These are phyloP conservation scores for thale cress (Arabidopsis thaliana) DNA, from an alignment of 345 rosid genomes.

Conservation along the genomic window TAIR10.1 NC_003074.8:20313501-20314000, in stretches of 20 bases:
- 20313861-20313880: neutral
- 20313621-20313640: slow-evolving; percentile 3
- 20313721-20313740: slow-evolving; percentile 4
- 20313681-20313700: slow-evolving; percentile 34
- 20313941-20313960: slow-evolving; percentile 81
- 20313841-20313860: slow-evolving; percentile 60
- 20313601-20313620: neutral
- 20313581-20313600: neutral
- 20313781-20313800: slow-evolving; percentile 16
- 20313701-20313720: slow-evolving; percentile 35
- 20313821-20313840: slow-evolving; percentile 79
- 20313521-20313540: slow-evolving; percentile 6
- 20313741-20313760: neutral
- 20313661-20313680: slow-evolving; percentile 36
- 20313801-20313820: slow-evolving; percentile 65
- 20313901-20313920: neutral
- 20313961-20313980: slow-evolving; percentile 82
- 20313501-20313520: too few species aligned
- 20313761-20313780: slow-evolving; percentile 3
- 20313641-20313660: slow-evolving; percentile 22
- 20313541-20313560: slow-evolving; percentile 2
- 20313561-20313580: neutral
- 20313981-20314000: slow-evolving; percentile 97
- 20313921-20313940: slow-evolving; percentile 12
- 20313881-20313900: slow-evolving; percentile 12